Conservation (phyloP, 805 yeast genomes). For the Barnettozyma pratensis region DNA sequence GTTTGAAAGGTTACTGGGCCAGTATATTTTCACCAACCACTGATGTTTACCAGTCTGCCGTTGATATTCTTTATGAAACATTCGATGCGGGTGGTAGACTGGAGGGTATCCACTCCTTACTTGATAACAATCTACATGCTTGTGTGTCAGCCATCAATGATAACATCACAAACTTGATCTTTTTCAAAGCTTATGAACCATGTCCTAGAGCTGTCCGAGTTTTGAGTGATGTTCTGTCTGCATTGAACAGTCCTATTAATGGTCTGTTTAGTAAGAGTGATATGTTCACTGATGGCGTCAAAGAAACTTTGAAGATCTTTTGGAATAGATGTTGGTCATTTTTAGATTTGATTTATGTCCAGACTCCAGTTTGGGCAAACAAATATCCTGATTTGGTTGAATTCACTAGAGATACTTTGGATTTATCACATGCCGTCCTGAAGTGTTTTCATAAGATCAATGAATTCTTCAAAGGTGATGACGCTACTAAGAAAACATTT, state of each 20-base stretch:
- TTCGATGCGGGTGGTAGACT: slow-evolving; percentile 76
- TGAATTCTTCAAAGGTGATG: slow-evolving; percentile 23
- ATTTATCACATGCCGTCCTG: slow-evolving; percentile 64
- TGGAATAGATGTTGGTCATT: slow-evolving; percentile 78
- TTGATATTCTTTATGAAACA: slow-evolving; percentile 67
- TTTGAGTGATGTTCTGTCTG: slow-evolving; percentile 63
- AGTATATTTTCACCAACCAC: slow-evolving; percentile 61
- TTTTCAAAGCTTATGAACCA: slow-evolving; percentile 56
- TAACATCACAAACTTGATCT: slow-evolving; percentile 40
- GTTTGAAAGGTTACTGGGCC: slow-evolving; percentile 67
- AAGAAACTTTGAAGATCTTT: slow-evolving; percentile 33
- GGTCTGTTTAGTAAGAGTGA: slow-evolving; percentile 43
- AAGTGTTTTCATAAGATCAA: slow-evolving; percentile 52
- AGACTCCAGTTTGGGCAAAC: slow-evolving; percentile 74
- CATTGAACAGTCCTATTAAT: slow-evolving; percentile 58
- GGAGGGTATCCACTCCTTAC: slow-evolving; percentile 60
- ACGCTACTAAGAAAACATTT: slow-evolving; percentile 34
- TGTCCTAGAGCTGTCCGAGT: slow-evolving; percentile 72
- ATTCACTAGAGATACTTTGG: slow-evolving; percentile 83
- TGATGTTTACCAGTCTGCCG: slow-evolving; percentile 58
- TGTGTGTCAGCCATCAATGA: slow-evolving; percentile 45
- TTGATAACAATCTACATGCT: slow-evolving; percentile 38
- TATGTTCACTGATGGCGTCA: slow-evolving; percentile 21
- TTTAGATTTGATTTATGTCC: slow-evolving; percentile 58
- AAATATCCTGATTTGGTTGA: slow-evolving; percentile 58